Evolutionary conservation across 306 rosid species (phyloP).

Genomic region (Quercus berberidifolia): DNA sequence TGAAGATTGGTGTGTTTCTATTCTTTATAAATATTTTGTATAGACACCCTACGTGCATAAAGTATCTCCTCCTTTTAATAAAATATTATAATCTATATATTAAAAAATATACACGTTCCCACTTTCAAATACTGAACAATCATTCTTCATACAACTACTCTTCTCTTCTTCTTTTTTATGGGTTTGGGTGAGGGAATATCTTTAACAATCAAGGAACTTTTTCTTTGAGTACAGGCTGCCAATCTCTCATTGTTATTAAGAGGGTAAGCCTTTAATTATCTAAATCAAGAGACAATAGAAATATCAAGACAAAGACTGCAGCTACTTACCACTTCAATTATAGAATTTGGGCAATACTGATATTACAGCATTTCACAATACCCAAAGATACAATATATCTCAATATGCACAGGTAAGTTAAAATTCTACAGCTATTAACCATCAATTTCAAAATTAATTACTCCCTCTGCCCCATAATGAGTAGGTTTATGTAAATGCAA

Average conservation of each 20-base stretch:
- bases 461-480: background rate
- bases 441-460: background rate
- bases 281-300: background rate
- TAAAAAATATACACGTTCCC: background rate
- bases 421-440: background rate
- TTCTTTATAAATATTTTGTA: no score
- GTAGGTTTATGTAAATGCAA: background rate
- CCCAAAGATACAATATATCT: background rate
- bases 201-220: background rate
- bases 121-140: background rate
- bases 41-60: no score
- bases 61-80: no score
- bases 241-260: background rate
- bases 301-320: background rate
- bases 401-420: background rate
- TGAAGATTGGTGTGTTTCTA: no score
- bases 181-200: background rate
- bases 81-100: no score
- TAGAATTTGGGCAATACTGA: background rate
- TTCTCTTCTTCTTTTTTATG: background rate
- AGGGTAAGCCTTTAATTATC: background rate
- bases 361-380: background rate
- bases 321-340: background rate
- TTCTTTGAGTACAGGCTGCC: background rate
- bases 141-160: background rate